Conservation (phyloP, 1,284 basidiomycete species). For the Cerioporus squamosus region DNA sequence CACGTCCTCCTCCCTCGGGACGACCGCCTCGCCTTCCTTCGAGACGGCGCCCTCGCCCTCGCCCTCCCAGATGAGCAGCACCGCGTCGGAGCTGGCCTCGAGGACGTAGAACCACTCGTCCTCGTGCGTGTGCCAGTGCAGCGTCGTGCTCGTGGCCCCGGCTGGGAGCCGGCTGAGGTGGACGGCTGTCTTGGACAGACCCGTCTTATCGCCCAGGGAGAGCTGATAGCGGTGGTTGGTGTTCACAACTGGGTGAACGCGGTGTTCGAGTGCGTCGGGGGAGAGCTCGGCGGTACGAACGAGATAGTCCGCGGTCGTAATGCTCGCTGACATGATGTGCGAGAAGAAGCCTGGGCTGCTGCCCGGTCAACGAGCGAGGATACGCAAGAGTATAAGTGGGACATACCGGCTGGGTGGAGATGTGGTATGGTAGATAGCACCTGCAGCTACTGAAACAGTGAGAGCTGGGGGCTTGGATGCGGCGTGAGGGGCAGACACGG, state of each 20-base stretch:
- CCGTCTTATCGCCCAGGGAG: slow-evolving; percentile 30
- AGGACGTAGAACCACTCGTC: slow-evolving; percentile 37
- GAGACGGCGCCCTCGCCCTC: slow-evolving; percentile 6
- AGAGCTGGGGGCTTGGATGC: no score
- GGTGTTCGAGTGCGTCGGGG: slow-evolving; percentile 10
- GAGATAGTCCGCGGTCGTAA: background rate
- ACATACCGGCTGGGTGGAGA: no score
- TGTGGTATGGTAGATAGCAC: no score
- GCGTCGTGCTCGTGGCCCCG: slow-evolving; percentile 26
- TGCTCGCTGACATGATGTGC: no score
- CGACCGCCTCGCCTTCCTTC: background rate
- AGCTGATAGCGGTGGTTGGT: slow-evolving; percentile 20
- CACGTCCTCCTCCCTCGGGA: slow-evolving; percentile 25
- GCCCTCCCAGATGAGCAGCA: slow-evolving; percentile 23
- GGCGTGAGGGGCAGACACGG: no score
- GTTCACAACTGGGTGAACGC: slow-evolving; percentile 16
- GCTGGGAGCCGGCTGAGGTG: slow-evolving; percentile 31
- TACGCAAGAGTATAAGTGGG: no score
- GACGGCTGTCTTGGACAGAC: slow-evolving; percentile 30
- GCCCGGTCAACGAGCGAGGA: no score
- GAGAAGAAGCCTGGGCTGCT: no score
- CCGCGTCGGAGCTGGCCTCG: slow-evolving; percentile 31
- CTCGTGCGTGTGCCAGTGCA: slow-evolving; percentile 34
- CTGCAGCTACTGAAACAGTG: no score
- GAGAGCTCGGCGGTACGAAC: slow-evolving; percentile 18